These are phyloP conservation scores for Meyerozyma smithsonii DNA, from an alignment of 1,139 yeast species.

Conservation along the genomic window DNA sequence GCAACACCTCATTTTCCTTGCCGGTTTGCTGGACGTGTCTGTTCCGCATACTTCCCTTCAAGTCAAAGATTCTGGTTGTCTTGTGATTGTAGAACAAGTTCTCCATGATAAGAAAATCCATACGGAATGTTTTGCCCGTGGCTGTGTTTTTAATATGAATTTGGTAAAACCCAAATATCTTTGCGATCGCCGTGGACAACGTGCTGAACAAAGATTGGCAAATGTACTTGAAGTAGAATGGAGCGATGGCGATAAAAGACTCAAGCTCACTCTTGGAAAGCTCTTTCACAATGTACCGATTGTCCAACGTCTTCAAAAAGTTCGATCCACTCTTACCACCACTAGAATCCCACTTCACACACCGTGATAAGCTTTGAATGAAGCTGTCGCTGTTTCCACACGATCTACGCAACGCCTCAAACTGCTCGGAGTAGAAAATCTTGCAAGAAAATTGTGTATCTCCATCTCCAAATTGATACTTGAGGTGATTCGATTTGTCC, in stretches of 20 bases:
- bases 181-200: constrained; percentile 88
- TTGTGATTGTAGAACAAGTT: constrained; percentile 83
- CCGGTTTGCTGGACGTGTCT: constrained; percentile 97
- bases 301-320: constrained; percentile 86
- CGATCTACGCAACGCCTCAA: constrained; percentile 83
- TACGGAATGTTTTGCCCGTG: constrained; percentile 71
- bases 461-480: constrained; percentile 88
- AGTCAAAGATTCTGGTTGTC: constrained; percentile 84
- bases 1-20: constrained; percentile 83
- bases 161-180: constrained; percentile 93
- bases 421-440: constrained; percentile 92
- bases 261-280: constrained; percentile 85
- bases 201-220: constrained; percentile 94
- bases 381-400: constrained; percentile 77
- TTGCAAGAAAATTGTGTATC: constrained; percentile 82
- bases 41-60: constrained; percentile 97
- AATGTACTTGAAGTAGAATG: constrained; percentile 93
- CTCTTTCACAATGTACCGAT: constrained; percentile 85
- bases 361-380: constrained; percentile 84
- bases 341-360: constrained; percentile 91
- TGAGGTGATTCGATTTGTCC: constrained; percentile 81
- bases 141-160: constrained; percentile 77
- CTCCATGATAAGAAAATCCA: constrained; percentile 96
- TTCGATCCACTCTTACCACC: constrained; percentile 98
- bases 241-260: constrained; percentile 92